These are phyloP conservation scores for Schizopora paradoxa DNA, from an alignment of 1,284 basidiomycete species.

Conservation along the genomic window DNA sequence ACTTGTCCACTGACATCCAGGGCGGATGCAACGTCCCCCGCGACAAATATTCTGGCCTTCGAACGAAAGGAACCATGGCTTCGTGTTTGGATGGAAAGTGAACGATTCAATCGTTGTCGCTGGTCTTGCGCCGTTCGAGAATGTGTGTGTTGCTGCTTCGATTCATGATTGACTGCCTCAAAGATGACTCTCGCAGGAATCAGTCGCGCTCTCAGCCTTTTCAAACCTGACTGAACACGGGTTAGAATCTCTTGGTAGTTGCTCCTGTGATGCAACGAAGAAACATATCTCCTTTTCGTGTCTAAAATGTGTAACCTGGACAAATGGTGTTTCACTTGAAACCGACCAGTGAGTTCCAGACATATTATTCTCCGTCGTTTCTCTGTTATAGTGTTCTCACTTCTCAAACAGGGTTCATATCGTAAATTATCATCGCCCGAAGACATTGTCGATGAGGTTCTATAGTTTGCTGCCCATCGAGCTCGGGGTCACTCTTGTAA, in stretches of 20 bases:
- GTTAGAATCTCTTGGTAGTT: slow-evolving; percentile 7
- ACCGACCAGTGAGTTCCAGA: slow-evolving; percentile 28
- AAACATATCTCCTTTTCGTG: neutral
- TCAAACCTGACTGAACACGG: neutral
- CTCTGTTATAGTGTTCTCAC: too few species aligned
- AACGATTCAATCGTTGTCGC: slow-evolving; percentile 43
- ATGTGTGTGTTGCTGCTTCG: neutral
- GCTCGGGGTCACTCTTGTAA: slow-evolving; percentile 24
- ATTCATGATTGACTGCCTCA: neutral
- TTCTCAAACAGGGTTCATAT: slow-evolving; percentile 26
- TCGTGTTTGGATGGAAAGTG: slow-evolving; percentile 50
- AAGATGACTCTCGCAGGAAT: neutral
- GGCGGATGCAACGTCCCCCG: too few species aligned
- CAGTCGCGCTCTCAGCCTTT: slow-evolving; percentile 1
- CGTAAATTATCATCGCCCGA: slow-evolving; percentile 48
- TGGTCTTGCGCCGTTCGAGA: slow-evolving; percentile 26
- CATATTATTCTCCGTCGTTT: neutral
- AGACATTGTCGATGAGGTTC: slow-evolving; percentile 45
- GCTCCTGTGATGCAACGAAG: neutral
- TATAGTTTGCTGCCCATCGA: slow-evolving; percentile 42
- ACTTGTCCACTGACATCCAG: too few species aligned
- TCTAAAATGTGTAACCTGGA: slow-evolving; percentile 4
- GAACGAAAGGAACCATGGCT: slow-evolving; percentile 38
- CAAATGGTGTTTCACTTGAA: too few species aligned
- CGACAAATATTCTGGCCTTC: slow-evolving; percentile 48